phyloP scores from a whole-genome alignment of 768 basidiomycete species.

The Naganishia vishniacii region DNA sequence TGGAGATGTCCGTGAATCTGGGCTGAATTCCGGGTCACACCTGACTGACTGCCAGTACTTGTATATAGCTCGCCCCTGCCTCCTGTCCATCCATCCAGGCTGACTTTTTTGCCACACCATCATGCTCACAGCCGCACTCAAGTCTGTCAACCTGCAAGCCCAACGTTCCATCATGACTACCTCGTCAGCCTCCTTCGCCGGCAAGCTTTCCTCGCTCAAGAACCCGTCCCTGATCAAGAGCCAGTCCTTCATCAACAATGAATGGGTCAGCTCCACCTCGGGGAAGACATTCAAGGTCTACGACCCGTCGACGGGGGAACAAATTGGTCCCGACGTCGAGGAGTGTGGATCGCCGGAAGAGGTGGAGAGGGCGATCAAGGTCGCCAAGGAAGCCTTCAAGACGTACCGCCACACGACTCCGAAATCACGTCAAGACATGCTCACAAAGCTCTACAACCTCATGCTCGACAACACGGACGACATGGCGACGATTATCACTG shows the following conservation, averaged over 20 bases:
- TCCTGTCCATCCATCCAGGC: not conserved
- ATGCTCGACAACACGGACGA: constrained; percentile 84
- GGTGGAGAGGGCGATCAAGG: constrained; percentile 75
- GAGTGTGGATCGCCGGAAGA: constrained; percentile 77
- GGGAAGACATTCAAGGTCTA: constrained; percentile 26
- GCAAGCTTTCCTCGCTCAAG: constrained; percentile 17
- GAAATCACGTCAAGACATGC: constrained; percentile 77
- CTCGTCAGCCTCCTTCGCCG: not conserved
- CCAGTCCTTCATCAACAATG: constrained; percentile 26
- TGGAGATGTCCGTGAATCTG: too few relatives aligned
- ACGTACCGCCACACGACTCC: constrained; percentile 82
- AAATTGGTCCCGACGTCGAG: constrained; percentile 69
- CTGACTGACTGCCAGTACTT: not conserved
- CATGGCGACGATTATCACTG: constrained; percentile 75
- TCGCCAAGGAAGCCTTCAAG: constrained; percentile 72
- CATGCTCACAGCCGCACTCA: constrained; percentile 14
- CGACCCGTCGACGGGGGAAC: constrained; percentile 76
- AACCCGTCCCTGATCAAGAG: constrained; percentile 25
- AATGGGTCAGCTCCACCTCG: constrained; percentile 25
- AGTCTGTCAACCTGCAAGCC: not conserved
- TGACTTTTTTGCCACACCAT: not conserved
- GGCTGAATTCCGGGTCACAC: too few relatives aligned
- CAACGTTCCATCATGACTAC: constrained; percentile 17
- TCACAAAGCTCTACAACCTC: constrained; percentile 69
- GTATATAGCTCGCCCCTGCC: too few relatives aligned